phyloP scores from a whole-genome alignment of 2,329 filamentous ascomycete species.

The Apiospora aurea region DNA sequence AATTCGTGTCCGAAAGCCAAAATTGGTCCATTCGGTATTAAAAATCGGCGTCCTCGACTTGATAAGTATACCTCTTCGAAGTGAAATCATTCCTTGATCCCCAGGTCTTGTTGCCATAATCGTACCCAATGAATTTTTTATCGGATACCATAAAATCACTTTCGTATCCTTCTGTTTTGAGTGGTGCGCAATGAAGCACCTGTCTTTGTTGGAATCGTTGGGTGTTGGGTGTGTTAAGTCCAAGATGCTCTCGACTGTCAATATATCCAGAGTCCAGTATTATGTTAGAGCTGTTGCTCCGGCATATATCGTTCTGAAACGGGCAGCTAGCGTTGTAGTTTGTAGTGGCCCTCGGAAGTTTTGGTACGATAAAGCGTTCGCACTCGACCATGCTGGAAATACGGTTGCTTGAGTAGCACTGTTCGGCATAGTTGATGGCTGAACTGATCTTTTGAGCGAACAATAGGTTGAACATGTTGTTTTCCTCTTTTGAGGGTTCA shows the following conservation, averaged over 20 bases:
- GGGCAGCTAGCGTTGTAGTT: conserved; percentile 28
- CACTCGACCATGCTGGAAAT: conserved; percentile 26
- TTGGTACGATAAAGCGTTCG: conserved; percentile 24
- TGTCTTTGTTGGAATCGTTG: conserved; percentile 27
- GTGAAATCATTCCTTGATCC: too few species aligned
- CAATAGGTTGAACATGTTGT: too few species aligned
- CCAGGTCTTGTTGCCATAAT: too few species aligned
- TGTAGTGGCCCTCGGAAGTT: background rate
- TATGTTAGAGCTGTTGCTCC: conserved; percentile 24
- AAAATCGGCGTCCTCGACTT: background rate
- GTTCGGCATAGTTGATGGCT: conserved; percentile 31
- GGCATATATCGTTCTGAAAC: conserved; percentile 28
- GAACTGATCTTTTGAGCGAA: conserved; percentile 26
- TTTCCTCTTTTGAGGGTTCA: too few species aligned
- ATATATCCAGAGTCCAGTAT: conserved; percentile 30
- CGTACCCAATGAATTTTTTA: too few species aligned
- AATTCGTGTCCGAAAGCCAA: too few species aligned
- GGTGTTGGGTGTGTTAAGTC: conserved; percentile 28
- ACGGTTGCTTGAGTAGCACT: conserved; percentile 28
- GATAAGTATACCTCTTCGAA: background rate
- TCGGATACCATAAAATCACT: too few species aligned
- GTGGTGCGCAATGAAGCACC: conserved; percentile 16
- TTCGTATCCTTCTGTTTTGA: conserved; percentile 1
- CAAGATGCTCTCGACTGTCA: conserved; percentile 29
- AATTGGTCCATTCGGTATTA: too few species aligned